phyloP scores from a whole-genome alignment of 2,329 filamentous ascomycete species.

The Fusarium vanettenii region DNA sequence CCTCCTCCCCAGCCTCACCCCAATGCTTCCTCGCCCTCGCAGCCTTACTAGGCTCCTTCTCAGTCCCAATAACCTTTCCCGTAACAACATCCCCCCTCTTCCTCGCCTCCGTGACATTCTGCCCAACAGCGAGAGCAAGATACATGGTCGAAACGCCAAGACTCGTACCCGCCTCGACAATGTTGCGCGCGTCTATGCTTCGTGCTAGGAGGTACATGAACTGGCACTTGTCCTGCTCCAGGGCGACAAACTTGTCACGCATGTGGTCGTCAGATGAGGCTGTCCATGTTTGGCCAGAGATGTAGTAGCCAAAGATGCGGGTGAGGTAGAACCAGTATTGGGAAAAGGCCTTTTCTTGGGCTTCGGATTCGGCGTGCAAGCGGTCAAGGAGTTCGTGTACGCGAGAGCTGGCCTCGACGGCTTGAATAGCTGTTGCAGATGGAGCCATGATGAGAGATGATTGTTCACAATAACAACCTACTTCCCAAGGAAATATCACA shows the following conservation, averaged over 20 bases:
- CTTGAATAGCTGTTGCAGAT: slow-evolving; percentile 33
- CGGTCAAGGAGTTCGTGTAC: slow-evolving; percentile 42
- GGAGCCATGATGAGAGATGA: slow-evolving; percentile 21
- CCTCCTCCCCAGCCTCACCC: slow-evolving; percentile 61
- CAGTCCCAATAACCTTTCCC: slow-evolving; percentile 66
- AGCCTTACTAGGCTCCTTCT: slow-evolving; percentile 68
- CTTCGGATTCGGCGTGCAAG: slow-evolving; percentile 43
- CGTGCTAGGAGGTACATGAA: slow-evolving; percentile 67
- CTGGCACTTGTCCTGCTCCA: slow-evolving; percentile 69
- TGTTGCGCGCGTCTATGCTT: slow-evolving; percentile 59
- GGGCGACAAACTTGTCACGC: slow-evolving; percentile 69
- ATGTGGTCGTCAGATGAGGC: slow-evolving; percentile 51
- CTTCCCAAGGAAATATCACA: background rate
- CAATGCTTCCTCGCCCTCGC: slow-evolving; percentile 64
- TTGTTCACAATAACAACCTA: background rate
- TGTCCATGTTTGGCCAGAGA: slow-evolving; percentile 39
- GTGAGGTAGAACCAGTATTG: slow-evolving; percentile 44
- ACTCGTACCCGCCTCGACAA: slow-evolving; percentile 72
- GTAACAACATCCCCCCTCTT: slow-evolving; percentile 29
- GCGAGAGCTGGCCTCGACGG: slow-evolving; percentile 39
- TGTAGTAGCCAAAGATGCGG: slow-evolving; percentile 36
- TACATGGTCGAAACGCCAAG: slow-evolving; percentile 74
- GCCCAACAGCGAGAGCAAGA: slow-evolving; percentile 67
- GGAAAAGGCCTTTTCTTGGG: slow-evolving; percentile 40
- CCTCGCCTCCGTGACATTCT: slow-evolving; percentile 52